Percentiles rank a stretch among this genome's conserved stretches.
Conservation (phyloP, 805 yeast species). For the Middelhovenomyces tepae region DNA sequence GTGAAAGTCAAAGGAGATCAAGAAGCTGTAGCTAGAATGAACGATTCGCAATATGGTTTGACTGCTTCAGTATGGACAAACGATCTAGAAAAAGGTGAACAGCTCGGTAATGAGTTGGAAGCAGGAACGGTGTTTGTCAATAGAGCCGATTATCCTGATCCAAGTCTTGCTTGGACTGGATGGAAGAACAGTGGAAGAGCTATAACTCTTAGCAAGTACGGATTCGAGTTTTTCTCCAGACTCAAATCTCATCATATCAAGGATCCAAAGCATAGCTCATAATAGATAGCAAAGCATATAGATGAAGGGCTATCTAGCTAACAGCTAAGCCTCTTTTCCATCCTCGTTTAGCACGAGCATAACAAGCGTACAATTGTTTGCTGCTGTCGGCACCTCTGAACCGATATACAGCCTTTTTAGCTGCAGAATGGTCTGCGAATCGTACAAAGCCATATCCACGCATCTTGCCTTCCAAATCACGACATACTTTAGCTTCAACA, state of each 20-base stretch:
- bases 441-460: too few species aligned
- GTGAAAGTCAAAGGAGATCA: conserved; percentile 63
- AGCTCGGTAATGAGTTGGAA: conserved; percentile 46
- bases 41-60: conserved; percentile 71
- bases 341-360: too few species aligned
- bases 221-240: conserved; percentile 36
- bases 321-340: too few species aligned
- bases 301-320: too few species aligned
- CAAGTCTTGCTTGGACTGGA: conserved; percentile 66
- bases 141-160: conserved; percentile 56
- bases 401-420: too few species aligned
- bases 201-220: conserved; percentile 58
- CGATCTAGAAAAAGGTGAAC: conserved; percentile 59
- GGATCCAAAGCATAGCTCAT: conserved; percentile 7
- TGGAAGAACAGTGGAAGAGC: conserved; percentile 67
- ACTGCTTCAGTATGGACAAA: conserved; percentile 83
- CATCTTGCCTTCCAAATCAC: too few species aligned
- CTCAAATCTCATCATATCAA: conserved; percentile 29
- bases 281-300: too few species aligned
- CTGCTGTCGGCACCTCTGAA: too few species aligned
- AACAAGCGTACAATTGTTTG: too few species aligned
- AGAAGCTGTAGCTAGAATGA: conserved; percentile 66
- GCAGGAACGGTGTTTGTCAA: conserved; percentile 62
- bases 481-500: too few species aligned
- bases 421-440: too few species aligned